Evolutionary conservation across 2,329 filamentous ascomycete genomes (phyloP).

Genomic region (Arthrobotrys iridis): DNA sequence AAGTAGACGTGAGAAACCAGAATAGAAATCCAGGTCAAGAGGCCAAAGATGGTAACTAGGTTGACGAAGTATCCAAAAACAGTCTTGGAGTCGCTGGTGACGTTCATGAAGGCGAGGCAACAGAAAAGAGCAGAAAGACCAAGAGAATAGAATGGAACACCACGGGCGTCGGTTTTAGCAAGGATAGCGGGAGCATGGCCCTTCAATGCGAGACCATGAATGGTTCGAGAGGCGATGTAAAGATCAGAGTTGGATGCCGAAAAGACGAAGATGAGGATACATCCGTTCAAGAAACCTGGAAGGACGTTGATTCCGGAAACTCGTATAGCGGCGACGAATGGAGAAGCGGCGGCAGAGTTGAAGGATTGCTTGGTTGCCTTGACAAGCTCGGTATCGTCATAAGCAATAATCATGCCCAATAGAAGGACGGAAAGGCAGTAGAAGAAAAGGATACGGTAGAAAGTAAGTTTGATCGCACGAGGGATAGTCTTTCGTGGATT

Average conservation of each 20-base stretch:
- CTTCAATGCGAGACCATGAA: constrained; percentile 77
- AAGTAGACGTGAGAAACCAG: constrained; percentile 75
- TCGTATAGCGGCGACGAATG: constrained; percentile 78
- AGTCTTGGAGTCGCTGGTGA: constrained; percentile 67
- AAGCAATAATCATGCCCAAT: constrained; percentile 79
- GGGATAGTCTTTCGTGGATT: constrained; percentile 81
- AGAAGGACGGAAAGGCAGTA: constrained; percentile 79
- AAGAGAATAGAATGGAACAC: constrained; percentile 76
- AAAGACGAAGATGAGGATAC: constrained; percentile 79
- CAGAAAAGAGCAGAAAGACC: constrained; percentile 70
- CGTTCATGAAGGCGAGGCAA: constrained; percentile 75
- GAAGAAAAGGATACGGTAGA: constrained; percentile 83
- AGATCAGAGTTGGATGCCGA: constrained; percentile 80
- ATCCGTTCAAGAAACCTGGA: constrained; percentile 76
- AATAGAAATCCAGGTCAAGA: constrained; percentile 75
- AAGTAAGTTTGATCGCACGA: constrained; percentile 80
- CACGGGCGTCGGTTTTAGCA: constrained; percentile 74
- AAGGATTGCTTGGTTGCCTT: constrained; percentile 67
- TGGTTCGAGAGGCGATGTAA: constrained; percentile 77
- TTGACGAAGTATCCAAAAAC: constrained; percentile 75
- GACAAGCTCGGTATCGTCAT: constrained; percentile 70
- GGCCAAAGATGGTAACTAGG: constrained; percentile 73
- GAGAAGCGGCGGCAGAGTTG: constrained; percentile 70
- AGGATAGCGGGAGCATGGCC: constrained; percentile 78
- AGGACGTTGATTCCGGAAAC: constrained; percentile 72